Base-by-base conservation (phyloP, 768 basidiomycete species). In the Lepiota venenata region DNA sequence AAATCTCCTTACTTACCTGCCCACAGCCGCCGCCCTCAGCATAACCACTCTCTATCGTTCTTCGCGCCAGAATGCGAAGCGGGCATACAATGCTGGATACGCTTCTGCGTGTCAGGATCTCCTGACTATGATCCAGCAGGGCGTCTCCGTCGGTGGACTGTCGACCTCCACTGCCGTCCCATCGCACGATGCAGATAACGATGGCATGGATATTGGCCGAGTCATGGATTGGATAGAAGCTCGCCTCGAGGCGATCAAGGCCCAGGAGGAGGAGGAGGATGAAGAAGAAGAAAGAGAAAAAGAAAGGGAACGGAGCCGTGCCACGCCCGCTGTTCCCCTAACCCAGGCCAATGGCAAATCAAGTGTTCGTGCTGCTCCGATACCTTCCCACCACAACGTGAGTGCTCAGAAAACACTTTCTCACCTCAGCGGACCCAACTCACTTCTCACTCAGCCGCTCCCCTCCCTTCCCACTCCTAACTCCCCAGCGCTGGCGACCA, bases 161-260 rank as follows among this genome's bases (percentile, higher is more conserved):
- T 73, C 73, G 41, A 66, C 71, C 18, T 58, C 70, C 14, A 60
- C 66, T 44, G 66, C 69, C 38, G 75, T 71, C 20, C 70, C 75
- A 27, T 72, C 73, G 16, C 72, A 75, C 52, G 79, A 77, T 56
- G 67, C 74, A 25, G 77, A 78, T 50, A 74, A 73, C 44, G 74
- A 76, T 47, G 85, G 85, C 39, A 81, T 89, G 84, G 83, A 85
- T 0, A 85, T 92, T 61, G 90, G 87, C 10, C 69, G 84, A 25
- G 83, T 93, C 47, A 82, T 92, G 84, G 89, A 92, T 61, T 92
- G 88, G 85, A 81, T 86, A 56, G 91, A 93, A 64, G 90, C 88
- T 0, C 73, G 91, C 53, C 68, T 91, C 40, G 90, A 92, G 20
- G 90, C 88, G 0, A 81, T 92, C 54, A 83, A 77, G 60, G 75